Evolutionary conservation across 2,329 filamentous ascomycete genomes (phyloP).

Genomic region (Xylariaceae sp.): DNA sequence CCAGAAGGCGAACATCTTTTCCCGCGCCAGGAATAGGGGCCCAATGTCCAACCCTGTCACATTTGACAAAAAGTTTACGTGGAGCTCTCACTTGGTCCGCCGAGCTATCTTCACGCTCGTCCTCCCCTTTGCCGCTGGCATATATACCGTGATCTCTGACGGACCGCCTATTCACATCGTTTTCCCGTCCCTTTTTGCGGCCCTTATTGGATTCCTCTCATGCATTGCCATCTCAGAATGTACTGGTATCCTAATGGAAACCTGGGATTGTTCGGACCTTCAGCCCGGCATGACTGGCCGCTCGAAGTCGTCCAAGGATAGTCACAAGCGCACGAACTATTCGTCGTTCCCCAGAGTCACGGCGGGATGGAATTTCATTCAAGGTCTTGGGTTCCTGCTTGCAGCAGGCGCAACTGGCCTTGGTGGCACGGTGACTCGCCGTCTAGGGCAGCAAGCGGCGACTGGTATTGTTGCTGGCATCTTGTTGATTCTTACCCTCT

Average conservation of each 20-base stretch:
- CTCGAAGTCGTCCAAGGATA: conserved; percentile 39
- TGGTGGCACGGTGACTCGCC: conserved; percentile 61
- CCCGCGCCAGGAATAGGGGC: conserved; percentile 54
- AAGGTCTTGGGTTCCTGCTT: conserved; percentile 63
- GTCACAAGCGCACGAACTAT: conserved; percentile 58
- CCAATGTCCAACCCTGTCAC: conserved; percentile 63
- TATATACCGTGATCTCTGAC: conserved; percentile 61
- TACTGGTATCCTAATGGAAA: conserved; percentile 73
- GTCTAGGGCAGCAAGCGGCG: conserved; percentile 60
- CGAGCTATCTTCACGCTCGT: conserved; percentile 61
- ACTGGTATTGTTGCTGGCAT: conserved; percentile 65
- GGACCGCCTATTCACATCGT: conserved; percentile 56
- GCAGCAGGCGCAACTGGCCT: conserved; percentile 64
- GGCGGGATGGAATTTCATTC: conserved; percentile 65
- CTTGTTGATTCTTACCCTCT: conserved; percentile 57
- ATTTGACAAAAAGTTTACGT: conserved; percentile 56
- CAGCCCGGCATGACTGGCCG: conserved; percentile 63
- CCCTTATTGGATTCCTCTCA: conserved; percentile 62
- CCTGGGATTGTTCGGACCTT: conserved; percentile 74
- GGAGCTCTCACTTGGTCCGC: conserved; percentile 68
- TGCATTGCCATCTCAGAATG: conserved; percentile 72
- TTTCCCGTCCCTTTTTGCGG: conserved; percentile 62
- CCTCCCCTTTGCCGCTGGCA: conserved; percentile 61
- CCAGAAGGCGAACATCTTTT: conserved; percentile 65
- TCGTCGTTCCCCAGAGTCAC: conserved; percentile 69